phyloP scores from a whole-genome alignment of 1,284 basidiomycete species.

The Meira miltonrushii region DNA sequence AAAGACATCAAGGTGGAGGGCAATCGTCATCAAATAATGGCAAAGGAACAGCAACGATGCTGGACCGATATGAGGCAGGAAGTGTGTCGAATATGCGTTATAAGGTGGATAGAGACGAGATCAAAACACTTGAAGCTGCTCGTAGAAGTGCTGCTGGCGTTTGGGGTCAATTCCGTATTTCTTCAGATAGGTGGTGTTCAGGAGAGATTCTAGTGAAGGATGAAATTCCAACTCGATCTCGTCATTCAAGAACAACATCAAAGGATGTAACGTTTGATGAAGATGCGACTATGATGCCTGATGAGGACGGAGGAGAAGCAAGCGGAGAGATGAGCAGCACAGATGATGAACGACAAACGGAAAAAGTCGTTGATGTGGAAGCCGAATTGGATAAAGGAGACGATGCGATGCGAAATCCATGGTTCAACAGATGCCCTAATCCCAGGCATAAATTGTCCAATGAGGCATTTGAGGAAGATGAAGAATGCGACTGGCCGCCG shows the following conservation, averaged over 20 bases:
- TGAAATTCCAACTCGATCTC: background rate
- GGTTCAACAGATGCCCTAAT: constrained; percentile 40
- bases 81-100: constrained; percentile 26
- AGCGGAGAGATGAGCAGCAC: background rate
- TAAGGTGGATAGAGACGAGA: constrained; percentile 25
- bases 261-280: background rate
- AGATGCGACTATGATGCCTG: background rate
- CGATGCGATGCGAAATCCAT: constrained; percentile 34
- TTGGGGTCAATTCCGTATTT: constrained; percentile 27
- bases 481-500: constrained; percentile 3
- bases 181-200: background rate
- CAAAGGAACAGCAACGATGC: constrained; percentile 10
- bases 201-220: background rate
- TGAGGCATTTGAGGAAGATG: background rate
- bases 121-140: constrained; percentile 37
- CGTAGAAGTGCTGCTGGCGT: constrained; percentile 35
- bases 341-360: background rate
- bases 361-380: background rate
- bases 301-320: background rate
- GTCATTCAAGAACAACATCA: background rate
- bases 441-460: constrained; percentile 10
- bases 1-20: constrained; percentile 14
- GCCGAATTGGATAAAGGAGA: constrained; percentile 30
- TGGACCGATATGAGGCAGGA: constrained; percentile 45
- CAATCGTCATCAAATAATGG: background rate